These are phyloP conservation scores for Colletotrichum sp. DNA, from an alignment of 2,329 filamentous ascomycete species.

Conservation along the genomic window DNA sequence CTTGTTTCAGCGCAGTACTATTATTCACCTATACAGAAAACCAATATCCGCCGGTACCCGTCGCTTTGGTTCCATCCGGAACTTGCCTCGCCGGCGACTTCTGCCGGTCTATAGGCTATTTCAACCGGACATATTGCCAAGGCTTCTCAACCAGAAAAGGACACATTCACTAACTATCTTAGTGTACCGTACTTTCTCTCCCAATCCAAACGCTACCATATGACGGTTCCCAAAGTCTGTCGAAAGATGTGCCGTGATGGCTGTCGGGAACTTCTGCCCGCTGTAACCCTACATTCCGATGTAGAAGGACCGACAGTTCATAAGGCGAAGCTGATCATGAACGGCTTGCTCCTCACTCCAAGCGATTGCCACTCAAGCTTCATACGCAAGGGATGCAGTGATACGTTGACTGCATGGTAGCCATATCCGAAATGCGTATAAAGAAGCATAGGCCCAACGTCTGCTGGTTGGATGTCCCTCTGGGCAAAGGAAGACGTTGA, in stretches of 20 bases:
- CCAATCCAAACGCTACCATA: neutral
- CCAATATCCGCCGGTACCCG: neutral
- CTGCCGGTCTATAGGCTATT: constrained; percentile 5
- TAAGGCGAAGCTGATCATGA: neutral
- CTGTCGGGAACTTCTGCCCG: neutral
- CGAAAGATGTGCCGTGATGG: neutral
- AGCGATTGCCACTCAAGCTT: neutral
- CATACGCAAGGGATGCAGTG: neutral
- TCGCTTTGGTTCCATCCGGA: neutral
- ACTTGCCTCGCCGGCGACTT: neutral
- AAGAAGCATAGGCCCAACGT: neutral
- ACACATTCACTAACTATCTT: neutral
- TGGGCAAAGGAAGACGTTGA: neutral
- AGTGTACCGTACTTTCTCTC: neutral
- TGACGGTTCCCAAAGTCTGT: neutral
- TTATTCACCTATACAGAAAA: neutral
- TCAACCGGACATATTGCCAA: neutral
- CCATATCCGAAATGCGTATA: neutral
- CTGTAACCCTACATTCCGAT: neutral
- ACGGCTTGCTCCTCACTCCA: neutral
- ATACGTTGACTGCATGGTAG: neutral
- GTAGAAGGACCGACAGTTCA: neutral
- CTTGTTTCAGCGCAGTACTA: neutral
- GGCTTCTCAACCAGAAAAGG: neutral
- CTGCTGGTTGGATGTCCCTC: neutral